Base-by-base conservation (phyloP, 352 stramenopile genomes). In the Globisporangium okanoganense region DNA sequence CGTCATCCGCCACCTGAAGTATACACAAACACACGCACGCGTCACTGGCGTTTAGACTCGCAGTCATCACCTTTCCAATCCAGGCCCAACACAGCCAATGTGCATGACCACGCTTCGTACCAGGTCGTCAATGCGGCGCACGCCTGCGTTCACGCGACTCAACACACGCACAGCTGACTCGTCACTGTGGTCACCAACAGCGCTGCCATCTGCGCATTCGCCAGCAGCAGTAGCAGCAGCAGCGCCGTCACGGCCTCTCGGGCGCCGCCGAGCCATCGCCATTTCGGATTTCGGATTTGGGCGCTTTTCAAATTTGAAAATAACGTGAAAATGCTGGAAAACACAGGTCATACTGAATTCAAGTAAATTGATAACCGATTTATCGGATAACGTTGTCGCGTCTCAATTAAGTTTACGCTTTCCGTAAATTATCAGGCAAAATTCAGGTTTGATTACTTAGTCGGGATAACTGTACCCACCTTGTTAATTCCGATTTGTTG, bases 71-170 rank as follows among this genome's bases (percentile, higher is more conserved):
- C 13, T 36, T 18, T 8, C 4, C 22, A 36, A 10, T 6, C 1
- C 25, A 54, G 0, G 1, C 0, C 18, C 25, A 29, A 2, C 7
- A 27, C 20, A 35, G 9, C 9, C 24, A n/a, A 31, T 31, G 22
- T 20, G 53, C 35, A 54, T 40, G n/a, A 47, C 57, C 18, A 2
- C 45, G 7, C 52, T 51, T 5, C 27, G 6, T 58, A 78, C 73
- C 20, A 82, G 54, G 29, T 82, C 71, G 51, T 82, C 71, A 20
- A 82, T 69, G 53, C 63, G 64, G 27, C 70, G 61, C 5, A 84
- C n/a, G 16, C 64, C 71, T 0, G 49, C 57, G 49, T 85, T 85
- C 35, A 85, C 73, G 49, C 61, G 64, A 38, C 75, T 85, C 10
- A 61, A 18, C 53, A 27, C 27, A 13, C 33, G n/a, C 40, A 68